Conservation (phyloP, 2,329 filamentous ascomycete species). For the Alternaria viburni region DNA sequence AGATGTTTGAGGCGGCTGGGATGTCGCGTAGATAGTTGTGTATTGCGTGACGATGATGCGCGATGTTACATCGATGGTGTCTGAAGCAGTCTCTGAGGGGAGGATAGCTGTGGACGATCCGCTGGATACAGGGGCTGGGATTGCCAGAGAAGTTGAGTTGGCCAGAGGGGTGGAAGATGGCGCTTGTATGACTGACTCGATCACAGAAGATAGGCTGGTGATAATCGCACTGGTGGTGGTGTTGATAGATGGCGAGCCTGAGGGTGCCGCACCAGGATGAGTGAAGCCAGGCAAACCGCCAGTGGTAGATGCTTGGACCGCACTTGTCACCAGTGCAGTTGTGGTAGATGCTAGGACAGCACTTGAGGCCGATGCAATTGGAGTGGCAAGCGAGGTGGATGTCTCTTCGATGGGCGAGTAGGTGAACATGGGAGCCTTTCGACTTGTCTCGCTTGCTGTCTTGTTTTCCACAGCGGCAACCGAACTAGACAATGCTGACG, state of each 20-base stretch:
- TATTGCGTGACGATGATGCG: slow-evolving; percentile 34
- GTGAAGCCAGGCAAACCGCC: slow-evolving; percentile 30
- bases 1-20: slow-evolving; percentile 1
- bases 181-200: background rate
- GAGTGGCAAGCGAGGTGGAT: slow-evolving; percentile 6
- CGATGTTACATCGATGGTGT: slow-evolving; percentile 13
- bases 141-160: slow-evolving; percentile 8
- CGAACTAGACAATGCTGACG: slow-evolving; percentile 15
- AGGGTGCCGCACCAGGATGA: slow-evolving; percentile 16
- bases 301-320: slow-evolving; percentile 13
- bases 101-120: background rate
- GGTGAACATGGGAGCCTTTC: slow-evolving; percentile 28
- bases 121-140: background rate
- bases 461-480: slow-evolving; percentile 20
- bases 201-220: slow-evolving; percentile 3
- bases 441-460: slow-evolving; percentile 20
- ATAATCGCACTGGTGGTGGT: background rate
- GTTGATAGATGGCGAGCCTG: slow-evolving; percentile 2
- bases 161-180: background rate
- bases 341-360: slow-evolving; percentile 12
- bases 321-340: slow-evolving; percentile 12
- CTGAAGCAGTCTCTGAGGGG: background rate
- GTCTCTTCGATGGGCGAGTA: slow-evolving; percentile 30
- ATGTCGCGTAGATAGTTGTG: slow-evolving; percentile 33
- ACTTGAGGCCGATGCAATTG: slow-evolving; percentile 6